Evolutionary conservation across 176 grass and related monocot species (phyloP).

Genomic region (Oryza rufipogon): DNA sequence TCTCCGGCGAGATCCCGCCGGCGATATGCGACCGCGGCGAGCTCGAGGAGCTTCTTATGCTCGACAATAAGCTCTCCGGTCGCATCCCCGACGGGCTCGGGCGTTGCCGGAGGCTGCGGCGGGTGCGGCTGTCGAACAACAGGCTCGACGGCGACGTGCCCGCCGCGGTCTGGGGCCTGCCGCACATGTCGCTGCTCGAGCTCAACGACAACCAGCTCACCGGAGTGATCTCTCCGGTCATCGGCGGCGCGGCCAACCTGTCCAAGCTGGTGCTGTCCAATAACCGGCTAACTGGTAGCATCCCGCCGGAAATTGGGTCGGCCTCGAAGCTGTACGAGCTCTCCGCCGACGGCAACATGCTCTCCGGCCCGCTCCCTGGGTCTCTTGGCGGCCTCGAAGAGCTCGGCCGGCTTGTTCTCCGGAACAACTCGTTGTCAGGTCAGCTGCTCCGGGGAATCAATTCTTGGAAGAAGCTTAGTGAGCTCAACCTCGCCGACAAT

Average conservation of each 20-base stretch:
- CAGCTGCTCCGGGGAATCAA: slow-evolving; percentile 67
- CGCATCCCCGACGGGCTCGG: slow-evolving; percentile 67
- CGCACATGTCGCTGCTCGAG: slow-evolving; percentile 75
- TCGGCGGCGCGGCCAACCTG: slow-evolving; percentile 78
- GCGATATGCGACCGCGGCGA: slow-evolving; percentile 85
- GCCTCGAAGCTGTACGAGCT: slow-evolving; percentile 70
- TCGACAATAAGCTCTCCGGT: slow-evolving; percentile 61
- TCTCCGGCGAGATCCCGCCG: slow-evolving; percentile 74
- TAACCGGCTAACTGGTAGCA: slow-evolving; percentile 62
- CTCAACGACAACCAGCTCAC: slow-evolving; percentile 65
- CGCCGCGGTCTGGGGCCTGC: slow-evolving; percentile 77
- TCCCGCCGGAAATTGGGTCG: slow-evolving; percentile 77
- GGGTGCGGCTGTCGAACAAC: slow-evolving; percentile 71
- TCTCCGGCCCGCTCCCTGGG: slow-evolving; percentile 65
- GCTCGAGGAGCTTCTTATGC: slow-evolving; percentile 74
- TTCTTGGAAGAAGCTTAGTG: slow-evolving; percentile 75
- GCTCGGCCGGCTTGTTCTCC: slow-evolving; percentile 72
- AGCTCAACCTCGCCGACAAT: slow-evolving; percentile 78
- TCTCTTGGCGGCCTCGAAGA: slow-evolving; percentile 58
- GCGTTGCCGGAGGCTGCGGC: slow-evolving; percentile 63
- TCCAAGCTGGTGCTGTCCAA: slow-evolving; percentile 70
- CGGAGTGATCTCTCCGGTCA: slow-evolving; percentile 67
- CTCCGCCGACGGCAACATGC: slow-evolving; percentile 70
- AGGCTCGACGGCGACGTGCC: slow-evolving; percentile 67
- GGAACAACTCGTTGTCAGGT: slow-evolving; percentile 74